Evolutionary conservation across 202 grass and related monocot genomes (phyloP), one percentile per base, ranked within the genome.

Genomic region (Musa balbisiana): DNA sequence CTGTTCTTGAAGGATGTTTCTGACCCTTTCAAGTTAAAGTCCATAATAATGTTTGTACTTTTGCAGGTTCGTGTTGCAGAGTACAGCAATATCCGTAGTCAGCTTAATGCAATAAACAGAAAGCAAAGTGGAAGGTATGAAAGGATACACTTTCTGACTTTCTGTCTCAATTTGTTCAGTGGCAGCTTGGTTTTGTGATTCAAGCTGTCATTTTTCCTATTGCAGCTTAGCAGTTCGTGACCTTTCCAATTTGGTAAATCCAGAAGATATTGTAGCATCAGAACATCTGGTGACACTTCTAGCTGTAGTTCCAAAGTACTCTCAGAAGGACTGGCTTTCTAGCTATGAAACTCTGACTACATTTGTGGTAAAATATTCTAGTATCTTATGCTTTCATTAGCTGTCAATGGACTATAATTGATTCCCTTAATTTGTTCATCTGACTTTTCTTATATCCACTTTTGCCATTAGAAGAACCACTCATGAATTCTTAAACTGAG

Each of bases 261-360:
- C 89, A 15, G 95, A 99, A 63, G 95, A 99, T 75, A 88, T 99
- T 72, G 65, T 99, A 26, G 69, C 83, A 29, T 88, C 95, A 64
- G 95, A 99, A 70, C 91, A 99, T 83, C 85, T 99, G 63, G 95
- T 92, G 6, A 99, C 95, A 21, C 95, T 99, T 85, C 87, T 99
- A 87, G 91, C 95, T 68, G 73, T 99, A 63, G 82, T 99, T 75
- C 82, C 95, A n/a, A 99, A 99, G 53, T 99, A 99, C 74, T 95
- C 95, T 53, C 91, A 99, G 66, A 99, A 95, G 54, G 95, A 99
- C 62, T 99, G 95, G 95, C 63, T 95, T 16, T 80, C 87, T 73
- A 88, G 87, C 85, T 99, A 99, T 62, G 95, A 99, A 76, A 87
- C 85, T 33, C 85, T 99, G 0, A 79, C 92, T 76, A 83, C 87